phyloP scores from a whole-genome alignment of 2,329 filamentous ascomycete species.

The Botrytis fabae region DNA sequence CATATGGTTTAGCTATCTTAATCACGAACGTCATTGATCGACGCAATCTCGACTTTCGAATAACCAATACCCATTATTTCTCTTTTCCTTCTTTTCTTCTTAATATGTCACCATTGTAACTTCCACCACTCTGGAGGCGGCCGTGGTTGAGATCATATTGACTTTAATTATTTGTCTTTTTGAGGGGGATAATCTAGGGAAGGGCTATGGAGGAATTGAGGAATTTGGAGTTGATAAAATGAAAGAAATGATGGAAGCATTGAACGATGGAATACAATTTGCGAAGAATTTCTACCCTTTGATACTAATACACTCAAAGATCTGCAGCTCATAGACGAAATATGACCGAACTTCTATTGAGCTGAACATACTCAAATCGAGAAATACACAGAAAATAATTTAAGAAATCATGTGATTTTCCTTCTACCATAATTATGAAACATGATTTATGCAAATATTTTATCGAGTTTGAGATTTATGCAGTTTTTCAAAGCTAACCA shows the following conservation, averaged over 20 bases:
- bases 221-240: neutral
- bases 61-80: neutral
- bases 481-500: neutral
- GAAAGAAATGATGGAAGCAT: neutral
- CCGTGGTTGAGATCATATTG: neutral
- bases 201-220: neutral
- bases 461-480: neutral
- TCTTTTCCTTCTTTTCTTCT: neutral
- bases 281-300: neutral
- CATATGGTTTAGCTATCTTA: slow-evolving; percentile 23
- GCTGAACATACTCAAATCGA: neutral
- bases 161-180: neutral
- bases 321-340: neutral
- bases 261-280: neutral
- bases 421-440: neutral
- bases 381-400: neutral
- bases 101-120: neutral
- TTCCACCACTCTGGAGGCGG: neutral
- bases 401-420: neutral
- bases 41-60: neutral
- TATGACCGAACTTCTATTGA: neutral
- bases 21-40: neutral
- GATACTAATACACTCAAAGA: neutral
- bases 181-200: neutral
- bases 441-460: neutral